Conservation (phyloP, 192 early-diverging fungal species). For the Helicostylum pulchrum region DNA sequence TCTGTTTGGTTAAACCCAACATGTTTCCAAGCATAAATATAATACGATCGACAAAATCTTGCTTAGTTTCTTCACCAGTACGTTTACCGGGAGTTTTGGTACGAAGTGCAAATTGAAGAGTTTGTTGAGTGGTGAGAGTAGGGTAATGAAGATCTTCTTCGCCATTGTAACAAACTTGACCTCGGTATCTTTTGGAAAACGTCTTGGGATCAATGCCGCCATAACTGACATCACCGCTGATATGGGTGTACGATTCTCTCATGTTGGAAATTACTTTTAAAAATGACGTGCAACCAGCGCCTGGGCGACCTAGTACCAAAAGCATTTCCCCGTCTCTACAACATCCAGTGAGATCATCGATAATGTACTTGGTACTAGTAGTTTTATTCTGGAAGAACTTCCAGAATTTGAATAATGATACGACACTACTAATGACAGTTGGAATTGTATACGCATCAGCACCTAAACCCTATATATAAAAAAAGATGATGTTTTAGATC, state of each 20-base stretch:
- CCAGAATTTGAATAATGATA: not conserved
- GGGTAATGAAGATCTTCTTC: conserved; percentile 81
- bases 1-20: conserved; percentile 54
- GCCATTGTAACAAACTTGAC: conserved; percentile 73
- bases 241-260: conserved; percentile 45
- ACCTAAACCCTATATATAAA: conserved; percentile 28
- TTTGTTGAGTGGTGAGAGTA: conserved; percentile 75
- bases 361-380: conserved; percentile 43
- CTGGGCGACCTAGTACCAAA: conserved; percentile 67
- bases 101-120: conserved; percentile 71
- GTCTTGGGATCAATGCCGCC: conserved; percentile 62
- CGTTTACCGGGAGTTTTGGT: conserved; percentile 64
- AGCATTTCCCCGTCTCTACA: conserved; percentile 72
- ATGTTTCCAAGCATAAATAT: conserved; percentile 47
- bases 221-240: conserved; percentile 60
- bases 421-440: conserved; percentile 10
- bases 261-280: conserved; percentile 60
- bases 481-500: not conserved
- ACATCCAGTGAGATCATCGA: conserved; percentile 62
- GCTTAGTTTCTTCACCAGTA: conserved; percentile 43
- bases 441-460: conserved; percentile 31
- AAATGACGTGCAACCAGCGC: conserved; percentile 64
- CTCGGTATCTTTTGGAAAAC: conserved; percentile 59
- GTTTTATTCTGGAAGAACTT: not conserved
- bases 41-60: conserved; percentile 49